phyloP scores from a whole-genome alignment of 208 protist genomes.

The Trichomonas vaginalis region DNA sequence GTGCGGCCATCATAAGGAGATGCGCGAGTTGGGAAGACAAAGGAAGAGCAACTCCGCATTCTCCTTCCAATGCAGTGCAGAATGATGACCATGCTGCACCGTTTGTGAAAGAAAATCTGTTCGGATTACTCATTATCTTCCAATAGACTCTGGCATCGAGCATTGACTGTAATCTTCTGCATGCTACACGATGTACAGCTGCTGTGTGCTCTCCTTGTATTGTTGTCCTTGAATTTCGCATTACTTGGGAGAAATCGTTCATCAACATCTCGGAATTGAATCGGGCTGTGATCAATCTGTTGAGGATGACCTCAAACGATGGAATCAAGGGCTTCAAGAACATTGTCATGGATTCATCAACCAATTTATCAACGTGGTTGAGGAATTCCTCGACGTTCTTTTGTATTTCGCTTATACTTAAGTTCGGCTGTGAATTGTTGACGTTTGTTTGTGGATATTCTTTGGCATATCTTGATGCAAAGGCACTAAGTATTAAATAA shows the following conservation, averaged over 20 bases:
- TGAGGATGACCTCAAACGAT: background rate
- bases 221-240: background rate
- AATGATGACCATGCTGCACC: background rate
- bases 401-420: no score
- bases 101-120: background rate
- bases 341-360: background rate
- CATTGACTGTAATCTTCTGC: background rate
- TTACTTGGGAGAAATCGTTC: background rate
- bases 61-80: background rate
- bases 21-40: background rate
- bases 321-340: background rate
- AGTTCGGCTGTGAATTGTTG: no score
- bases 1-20: background rate
- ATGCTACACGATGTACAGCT: background rate
- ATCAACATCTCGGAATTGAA: background rate
- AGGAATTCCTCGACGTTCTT: background rate
- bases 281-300: background rate
- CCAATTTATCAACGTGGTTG: background rate
- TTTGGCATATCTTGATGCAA: background rate
- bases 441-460: background rate
- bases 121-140: background rate
- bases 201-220: background rate
- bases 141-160: background rate
- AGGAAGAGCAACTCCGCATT: background rate
- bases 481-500: background rate